These are phyloP conservation scores for Tothia fuscella DNA, from an alignment of 2,329 filamentous ascomycete species.

Conservation along the genomic window DNA sequence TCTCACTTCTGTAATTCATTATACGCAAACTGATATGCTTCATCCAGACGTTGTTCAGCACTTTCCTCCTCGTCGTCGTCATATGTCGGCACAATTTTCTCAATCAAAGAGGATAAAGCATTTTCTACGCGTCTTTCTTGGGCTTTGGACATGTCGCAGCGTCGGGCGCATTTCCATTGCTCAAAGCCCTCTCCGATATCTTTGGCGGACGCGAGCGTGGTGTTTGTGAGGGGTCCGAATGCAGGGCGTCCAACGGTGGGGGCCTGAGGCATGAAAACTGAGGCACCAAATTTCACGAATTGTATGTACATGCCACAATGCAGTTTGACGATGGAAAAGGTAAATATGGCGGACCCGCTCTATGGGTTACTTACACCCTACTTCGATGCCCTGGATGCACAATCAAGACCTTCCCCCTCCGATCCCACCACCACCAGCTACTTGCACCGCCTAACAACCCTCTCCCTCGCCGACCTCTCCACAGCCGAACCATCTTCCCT, in stretches of 20 bases:
- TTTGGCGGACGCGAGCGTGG: no score
- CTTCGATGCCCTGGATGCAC: conserved; percentile 33
- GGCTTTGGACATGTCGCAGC: conserved; percentile 4
- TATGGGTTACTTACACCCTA: conserved; percentile 61
- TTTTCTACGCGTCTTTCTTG: conserved; percentile 6
- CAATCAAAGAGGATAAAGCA: conserved; percentile 68
- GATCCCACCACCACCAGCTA: conserved; percentile 55
- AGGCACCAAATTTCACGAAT: no score
- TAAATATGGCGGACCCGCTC: conserved; percentile 46
- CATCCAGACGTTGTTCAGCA: conserved; percentile 57
- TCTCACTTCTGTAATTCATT: conserved; percentile 25
- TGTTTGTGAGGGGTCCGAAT: no score
- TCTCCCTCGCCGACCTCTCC: conserved; percentile 60
- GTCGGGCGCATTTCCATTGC: neutral
- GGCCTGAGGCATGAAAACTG: no score
- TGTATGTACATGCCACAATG: no score
- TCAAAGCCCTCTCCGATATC: no score
- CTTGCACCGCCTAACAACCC: conserved; percentile 63
- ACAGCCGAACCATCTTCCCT: conserved; percentile 67
- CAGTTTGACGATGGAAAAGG: no score
- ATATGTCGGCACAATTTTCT: conserved; percentile 57
- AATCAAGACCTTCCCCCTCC: conserved; percentile 28
- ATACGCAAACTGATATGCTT: conserved; percentile 41
- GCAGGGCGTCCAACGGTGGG: no score
- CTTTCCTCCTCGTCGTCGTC: conserved; percentile 54